These are phyloP conservation scores for Ogataea dorogensis DNA, from an alignment of 805 yeast species.

Conservation along the genomic window DNA sequence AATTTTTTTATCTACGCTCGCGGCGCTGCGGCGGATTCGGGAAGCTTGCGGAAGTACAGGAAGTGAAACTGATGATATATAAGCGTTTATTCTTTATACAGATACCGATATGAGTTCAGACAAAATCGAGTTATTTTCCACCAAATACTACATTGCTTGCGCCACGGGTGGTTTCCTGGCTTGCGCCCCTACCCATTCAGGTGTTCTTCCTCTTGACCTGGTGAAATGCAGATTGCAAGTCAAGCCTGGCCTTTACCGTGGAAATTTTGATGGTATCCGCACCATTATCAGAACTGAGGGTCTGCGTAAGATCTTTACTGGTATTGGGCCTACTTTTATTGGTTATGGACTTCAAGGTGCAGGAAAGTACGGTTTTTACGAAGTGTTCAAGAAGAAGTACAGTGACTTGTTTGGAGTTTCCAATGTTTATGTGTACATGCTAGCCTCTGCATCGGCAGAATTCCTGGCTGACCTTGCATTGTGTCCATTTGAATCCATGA, in stretches of 20 bases:
- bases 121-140: constrained; percentile 52
- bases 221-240: constrained; percentile 95
- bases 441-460: constrained; percentile 92
- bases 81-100: background rate
- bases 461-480: constrained; percentile 85
- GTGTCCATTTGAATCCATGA: constrained; percentile 94
- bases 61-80: background rate
- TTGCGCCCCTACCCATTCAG: constrained; percentile 95
- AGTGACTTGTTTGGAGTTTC: constrained; percentile 64
- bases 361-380: constrained; percentile 95
- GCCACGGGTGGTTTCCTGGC: constrained; percentile 79
- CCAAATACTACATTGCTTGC: constrained; percentile 69
- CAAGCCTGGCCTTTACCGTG: constrained; percentile 63
- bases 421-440: constrained; percentile 70
- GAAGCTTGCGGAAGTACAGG: constrained; percentile 9
- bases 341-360: constrained; percentile 97
- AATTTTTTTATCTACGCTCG: too few species aligned
- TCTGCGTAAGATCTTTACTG: constrained; percentile 71
- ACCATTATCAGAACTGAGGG: constrained; percentile 76
- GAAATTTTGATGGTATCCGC: constrained; percentile 81
- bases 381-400: constrained; percentile 81
- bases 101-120: constrained; percentile 14
- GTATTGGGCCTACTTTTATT: constrained; percentile 86
- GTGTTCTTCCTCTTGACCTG: constrained; percentile 89
- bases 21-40: constrained; percentile 10